Percentiles rank a stretch among this genome's conserved stretches.
phyloP scores from a whole-genome alignment of 768 basidiomycete genomes.

The Collybia nuda region DNA sequence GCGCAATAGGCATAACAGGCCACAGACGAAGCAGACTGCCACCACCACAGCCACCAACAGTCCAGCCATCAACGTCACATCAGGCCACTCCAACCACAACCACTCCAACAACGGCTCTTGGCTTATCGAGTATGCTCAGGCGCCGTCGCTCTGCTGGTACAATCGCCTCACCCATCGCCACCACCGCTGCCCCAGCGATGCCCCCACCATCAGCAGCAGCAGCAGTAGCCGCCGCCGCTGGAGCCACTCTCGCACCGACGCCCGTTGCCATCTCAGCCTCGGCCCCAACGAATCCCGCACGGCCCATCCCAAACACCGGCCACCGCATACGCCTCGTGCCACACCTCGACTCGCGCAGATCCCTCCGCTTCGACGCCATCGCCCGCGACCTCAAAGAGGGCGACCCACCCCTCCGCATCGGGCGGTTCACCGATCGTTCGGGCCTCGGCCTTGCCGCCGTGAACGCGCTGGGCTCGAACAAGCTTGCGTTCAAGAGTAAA shows the following conservation, averaged over 20 bases:
- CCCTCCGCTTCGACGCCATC: slow-evolving; percentile 92
- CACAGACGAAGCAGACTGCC: slow-evolving; percentile 11
- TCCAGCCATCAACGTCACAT: slow-evolving; percentile 33
- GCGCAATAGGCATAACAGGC: neutral
- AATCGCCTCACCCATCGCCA: slow-evolving; percentile 29
- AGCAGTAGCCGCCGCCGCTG: too few relatives aligned
- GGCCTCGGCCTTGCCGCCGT: slow-evolving; percentile 64
- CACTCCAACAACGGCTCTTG: slow-evolving; percentile 30
- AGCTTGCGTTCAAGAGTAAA: slow-evolving; percentile 93
- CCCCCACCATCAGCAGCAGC: slow-evolving; percentile 18
- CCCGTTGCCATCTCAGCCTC: slow-evolving; percentile 3
- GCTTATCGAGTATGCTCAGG: slow-evolving; percentile 64
- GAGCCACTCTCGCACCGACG: slow-evolving; percentile 1
- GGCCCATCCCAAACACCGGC: slow-evolving; percentile 3
- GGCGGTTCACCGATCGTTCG: slow-evolving; percentile 89
- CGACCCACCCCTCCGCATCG: slow-evolving; percentile 78
- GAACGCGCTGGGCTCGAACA: slow-evolving; percentile 71
- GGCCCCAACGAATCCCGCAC: slow-evolving; percentile 5
- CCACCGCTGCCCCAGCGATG: slow-evolving; percentile 19
- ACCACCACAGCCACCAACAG: slow-evolving; percentile 19
- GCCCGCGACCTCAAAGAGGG: slow-evolving; percentile 75
- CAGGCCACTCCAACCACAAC: slow-evolving; percentile 27
- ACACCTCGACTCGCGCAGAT: slow-evolving; percentile 87
- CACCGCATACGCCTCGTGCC: slow-evolving; percentile 94
- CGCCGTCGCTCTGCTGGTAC: slow-evolving; percentile 66